Percentiles rank a stretch among this genome's conserved stretches.
These are phyloP conservation scores for Xylariaceae sp. DNA, from an alignment of 2,329 filamentous ascomycete species.

Conservation along the genomic window DNA sequence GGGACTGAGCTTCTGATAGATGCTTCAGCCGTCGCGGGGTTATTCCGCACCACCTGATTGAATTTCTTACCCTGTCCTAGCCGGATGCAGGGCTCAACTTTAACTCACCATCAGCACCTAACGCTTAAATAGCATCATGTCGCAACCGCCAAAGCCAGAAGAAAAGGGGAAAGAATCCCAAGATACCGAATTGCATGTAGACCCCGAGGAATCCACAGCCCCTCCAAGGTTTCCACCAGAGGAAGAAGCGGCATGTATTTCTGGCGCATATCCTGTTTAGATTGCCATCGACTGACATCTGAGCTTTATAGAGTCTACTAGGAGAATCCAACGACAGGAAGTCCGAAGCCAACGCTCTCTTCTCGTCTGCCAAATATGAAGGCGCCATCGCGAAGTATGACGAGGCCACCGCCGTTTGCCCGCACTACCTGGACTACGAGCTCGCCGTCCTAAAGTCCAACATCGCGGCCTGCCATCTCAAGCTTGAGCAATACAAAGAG, in stretches of 20 bases:
- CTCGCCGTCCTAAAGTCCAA: conserved; percentile 84
- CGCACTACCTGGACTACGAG: conserved; percentile 82
- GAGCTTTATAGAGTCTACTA: conserved; percentile 57
- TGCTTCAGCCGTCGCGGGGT: too few species aligned
- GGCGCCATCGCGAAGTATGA: conserved; percentile 81
- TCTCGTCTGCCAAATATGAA: conserved; percentile 65
- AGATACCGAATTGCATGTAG: conserved; percentile 11
- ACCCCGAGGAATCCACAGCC: conserved; percentile 25
- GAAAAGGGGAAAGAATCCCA: conserved; percentile 8
- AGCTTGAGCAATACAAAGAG: conserved; percentile 79
- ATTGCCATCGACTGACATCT: too few species aligned
- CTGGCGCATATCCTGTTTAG: too few species aligned
- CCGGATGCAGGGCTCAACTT: too few species aligned
- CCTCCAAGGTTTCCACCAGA: conserved; percentile 45
- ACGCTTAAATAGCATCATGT: conserved; percentile 9
- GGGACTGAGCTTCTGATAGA: too few species aligned
- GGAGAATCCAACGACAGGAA: conserved; percentile 70
- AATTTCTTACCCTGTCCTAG: too few species aligned
- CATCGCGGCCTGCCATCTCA: conserved; percentile 83
- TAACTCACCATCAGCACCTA: too few species aligned
- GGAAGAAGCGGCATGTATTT: conserved; percentile 54
- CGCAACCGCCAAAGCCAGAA: conserved; percentile 4
- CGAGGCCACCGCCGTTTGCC: conserved; percentile 71
- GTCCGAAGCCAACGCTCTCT: conserved; percentile 72
- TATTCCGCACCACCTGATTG: too few species aligned